phyloP scores from a whole-genome alignment of 805 yeast genomes.

The Metahyphopichia silvanorum region DNA sequence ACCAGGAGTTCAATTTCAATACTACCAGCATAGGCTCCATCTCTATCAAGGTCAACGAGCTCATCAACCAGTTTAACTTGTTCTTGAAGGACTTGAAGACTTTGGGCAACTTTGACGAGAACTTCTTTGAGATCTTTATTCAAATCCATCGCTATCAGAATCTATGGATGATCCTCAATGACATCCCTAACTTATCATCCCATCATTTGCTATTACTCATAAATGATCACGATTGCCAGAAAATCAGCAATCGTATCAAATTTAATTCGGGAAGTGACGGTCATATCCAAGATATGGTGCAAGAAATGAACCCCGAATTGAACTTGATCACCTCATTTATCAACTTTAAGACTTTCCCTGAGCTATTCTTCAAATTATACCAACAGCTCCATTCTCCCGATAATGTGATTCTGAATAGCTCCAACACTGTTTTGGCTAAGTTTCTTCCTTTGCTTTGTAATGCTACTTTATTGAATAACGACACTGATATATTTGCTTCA shows the following conservation, averaged over 20 bases:
- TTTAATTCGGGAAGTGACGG: conserved; percentile 5
- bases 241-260: conserved; percentile 5
- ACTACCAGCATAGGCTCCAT: conserved; percentile 13
- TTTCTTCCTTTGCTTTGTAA: conserved; percentile 7
- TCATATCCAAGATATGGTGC: conserved; percentile 2
- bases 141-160: conserved; percentile 21
- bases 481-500: background rate
- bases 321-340: conserved; percentile 4
- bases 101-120: conserved; percentile 5
- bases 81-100: conserved; percentile 9
- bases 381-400: conserved; percentile 1
- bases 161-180: conserved; percentile 16
- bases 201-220: conserved; percentile 8
- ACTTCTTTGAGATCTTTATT: conserved; percentile 17
- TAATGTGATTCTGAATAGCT: background rate
- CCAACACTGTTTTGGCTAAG: conserved; percentile 2
- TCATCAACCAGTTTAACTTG: conserved; percentile 14
- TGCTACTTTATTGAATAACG: conserved; percentile 5
- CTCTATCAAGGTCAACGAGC: conserved; percentile 11
- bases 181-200: conserved; percentile 7
- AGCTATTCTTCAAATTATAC: conserved; percentile 7
- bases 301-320: conserved; percentile 4
- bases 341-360: conserved; percentile 6
- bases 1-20: conserved; percentile 18
- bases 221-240: conserved; percentile 6